Base-by-base conservation (phyloP, 306 rosid genomes). In the Inga laurina region DNA sequence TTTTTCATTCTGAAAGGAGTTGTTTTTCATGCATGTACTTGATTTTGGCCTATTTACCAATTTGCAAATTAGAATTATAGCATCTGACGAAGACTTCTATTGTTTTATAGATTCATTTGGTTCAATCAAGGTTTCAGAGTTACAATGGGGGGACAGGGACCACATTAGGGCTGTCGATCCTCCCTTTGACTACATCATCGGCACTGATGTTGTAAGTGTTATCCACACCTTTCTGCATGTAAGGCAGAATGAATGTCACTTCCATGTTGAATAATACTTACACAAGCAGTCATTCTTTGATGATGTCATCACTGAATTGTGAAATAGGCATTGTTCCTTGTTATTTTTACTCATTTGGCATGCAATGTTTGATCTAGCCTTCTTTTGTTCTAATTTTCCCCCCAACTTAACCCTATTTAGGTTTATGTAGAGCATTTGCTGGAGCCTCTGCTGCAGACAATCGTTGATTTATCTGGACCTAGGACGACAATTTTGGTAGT, bases 121-220 rank as follows among this genome's bases (percentile, higher is more conserved):
- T 75, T 96, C 99, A 4, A 84, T 96, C 84, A 82, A 88, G 87
- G 99, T 89, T 77, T 89, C 90, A 22, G 97, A 93, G 89, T 90
- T 96, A 79, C 89, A 82, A 81, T 96, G 98, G 98, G 99, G 99
- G 78, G 93, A 92, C 43, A 87, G 92, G 80, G 90, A 89, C 82
- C 93, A 93, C 81, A 83, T 93, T 81, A 87, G 83, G 82, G 98
- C 94, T 43, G 95, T 92, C 79, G 92, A 75, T 73, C 97, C 97
- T 81, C 98, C 98, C 21, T 96, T 93, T 90, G 97, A 93, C 86
- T 90, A 89, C 86, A 88, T 96, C 78, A 89, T 96, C 70, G 98
- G 99, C 87, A 96, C 99, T 70, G 98, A 96, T 34, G 91, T 96
- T 84, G 99, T 93, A 90, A 90, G 97, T 77, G 45, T 74, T 52